Evolutionary conservation across 228 moss, liverwort and hornwort species (phyloP).

Genomic region (Sphagnum magellanicum): DNA sequence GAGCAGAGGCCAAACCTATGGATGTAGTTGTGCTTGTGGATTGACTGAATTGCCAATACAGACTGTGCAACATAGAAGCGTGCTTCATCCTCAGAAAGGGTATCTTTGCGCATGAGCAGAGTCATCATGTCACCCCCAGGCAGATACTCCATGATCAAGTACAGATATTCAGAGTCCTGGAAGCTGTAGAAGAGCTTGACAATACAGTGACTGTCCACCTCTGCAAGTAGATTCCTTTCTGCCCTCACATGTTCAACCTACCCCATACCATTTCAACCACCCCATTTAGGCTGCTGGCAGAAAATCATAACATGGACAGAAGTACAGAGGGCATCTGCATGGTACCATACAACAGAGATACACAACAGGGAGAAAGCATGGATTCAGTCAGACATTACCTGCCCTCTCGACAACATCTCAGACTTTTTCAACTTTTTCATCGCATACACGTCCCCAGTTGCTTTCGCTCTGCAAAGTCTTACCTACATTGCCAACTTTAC

Average conservation of each 20-base stretch:
- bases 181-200: constrained; percentile 92
- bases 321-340: too few relatives aligned
- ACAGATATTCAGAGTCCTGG: constrained; percentile 88
- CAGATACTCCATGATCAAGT: constrained; percentile 97
- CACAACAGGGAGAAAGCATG: too few relatives aligned
- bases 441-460: constrained; percentile 81
- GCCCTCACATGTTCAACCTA: constrained; percentile 99
- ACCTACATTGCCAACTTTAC: constrained; percentile 35
- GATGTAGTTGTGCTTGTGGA: constrained; percentile 96
- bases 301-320: too few relatives aligned
- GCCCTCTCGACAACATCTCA: constrained; percentile 98
- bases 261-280: neutral
- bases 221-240: constrained; percentile 89
- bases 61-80: constrained; percentile 90
- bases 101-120: constrained; percentile 95
- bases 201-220: constrained; percentile 98
- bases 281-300: neutral
- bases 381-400: constrained; percentile 31
- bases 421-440: constrained; percentile 99
- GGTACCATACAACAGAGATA: too few relatives aligned
- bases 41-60: constrained; percentile 88
- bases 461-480: constrained; percentile 82
- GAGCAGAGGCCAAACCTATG: constrained; percentile 50
- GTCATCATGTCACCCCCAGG: constrained; percentile 99
- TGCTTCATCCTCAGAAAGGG: constrained; percentile 74